Conservation (phyloP, 257 asterid genomes). For the Solanum bukasovii region DNA sequence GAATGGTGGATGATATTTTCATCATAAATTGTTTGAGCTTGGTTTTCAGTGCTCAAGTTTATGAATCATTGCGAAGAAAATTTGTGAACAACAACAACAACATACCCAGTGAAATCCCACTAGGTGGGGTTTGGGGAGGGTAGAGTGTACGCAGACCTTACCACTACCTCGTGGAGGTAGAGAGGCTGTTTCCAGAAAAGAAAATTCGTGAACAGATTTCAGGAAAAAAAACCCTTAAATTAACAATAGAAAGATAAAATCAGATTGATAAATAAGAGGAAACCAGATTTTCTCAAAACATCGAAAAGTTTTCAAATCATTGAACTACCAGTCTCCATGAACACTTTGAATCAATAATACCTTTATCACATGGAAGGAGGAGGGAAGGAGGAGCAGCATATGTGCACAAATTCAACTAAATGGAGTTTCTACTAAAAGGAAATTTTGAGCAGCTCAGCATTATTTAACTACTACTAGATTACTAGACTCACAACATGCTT, state of each 20-base stretch:
- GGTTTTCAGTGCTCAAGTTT: not conserved
- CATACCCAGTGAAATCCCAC: too few species aligned
- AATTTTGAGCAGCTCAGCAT: not conserved
- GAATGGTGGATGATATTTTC: not conserved
- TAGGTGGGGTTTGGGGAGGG: too few species aligned
- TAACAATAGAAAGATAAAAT: not conserved
- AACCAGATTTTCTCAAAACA: not conserved
- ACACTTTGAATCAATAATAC: not conserved
- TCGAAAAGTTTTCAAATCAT: not conserved
- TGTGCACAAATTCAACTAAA: not conserved
- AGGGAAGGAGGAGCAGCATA: not conserved
- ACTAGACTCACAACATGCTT: not conserved
- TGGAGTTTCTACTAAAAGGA: not conserved
- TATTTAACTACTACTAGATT: not conserved
- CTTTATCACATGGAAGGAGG: not conserved
- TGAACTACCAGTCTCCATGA: not conserved
- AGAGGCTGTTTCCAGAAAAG: too few species aligned
- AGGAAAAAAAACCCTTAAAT: too few species aligned
- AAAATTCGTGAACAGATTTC: not conserved
- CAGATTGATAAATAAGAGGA: not conserved
- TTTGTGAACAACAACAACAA: too few species aligned
- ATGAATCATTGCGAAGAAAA: not conserved
- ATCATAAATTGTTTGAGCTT: not conserved
- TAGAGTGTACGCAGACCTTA: too few species aligned
- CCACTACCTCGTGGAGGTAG: too few species aligned